Base-by-base conservation (phyloP, 2,329 filamentous ascomycete genomes). In the Ascochyta fabae region DNA sequence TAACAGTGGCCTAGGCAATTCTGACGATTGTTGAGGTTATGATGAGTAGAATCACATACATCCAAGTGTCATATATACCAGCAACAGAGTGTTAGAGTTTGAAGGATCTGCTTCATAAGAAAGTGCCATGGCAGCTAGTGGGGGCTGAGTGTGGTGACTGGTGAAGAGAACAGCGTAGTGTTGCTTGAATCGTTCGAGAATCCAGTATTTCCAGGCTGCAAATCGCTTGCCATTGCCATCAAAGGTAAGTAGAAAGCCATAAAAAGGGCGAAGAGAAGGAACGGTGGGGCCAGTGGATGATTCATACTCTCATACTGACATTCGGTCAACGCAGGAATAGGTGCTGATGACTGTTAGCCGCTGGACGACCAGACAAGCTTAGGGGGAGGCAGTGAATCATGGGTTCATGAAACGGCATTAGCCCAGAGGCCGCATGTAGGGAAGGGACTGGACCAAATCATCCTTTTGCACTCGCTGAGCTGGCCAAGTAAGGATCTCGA, bases 111-210 rank as follows among this genome's bases (percentile, higher is more conserved):
- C 22, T 6, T 26, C 13, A 7, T 41, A 16, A 13, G 12, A n/a
- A 16, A 41, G 5, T 41, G 23, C 22, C 47, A 56, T 56, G 31
- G 31, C 36, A 22, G 31, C 19, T 35, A 42, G 34, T 19, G 31
- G 52, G 46, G 53, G 52, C 53, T 46, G 53, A 56, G 53, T 26
- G 31, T 27, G 26, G 29, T 38, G 46, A 50, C 41, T 56, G 47
- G 47, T 42, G 53, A 46, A 38, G 40, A 36, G 15, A 36, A 46
- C 27, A 22, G 41, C 15, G 42, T 40, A 46, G 31, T 13, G 41
- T 38, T 23, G 36, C 29, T 41, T 19, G 23, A 45, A 3, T 31
- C 22, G n/a, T 39, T 42, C 26, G 24, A 56, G 24, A n/a, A 36
- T 22, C 27, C 19, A 23, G 22, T 45, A 9, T 23, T 40, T 6